Base-by-base conservation (phyloP, 2,329 filamentous ascomycete species). In the Celoporthe dispersa region DNA sequence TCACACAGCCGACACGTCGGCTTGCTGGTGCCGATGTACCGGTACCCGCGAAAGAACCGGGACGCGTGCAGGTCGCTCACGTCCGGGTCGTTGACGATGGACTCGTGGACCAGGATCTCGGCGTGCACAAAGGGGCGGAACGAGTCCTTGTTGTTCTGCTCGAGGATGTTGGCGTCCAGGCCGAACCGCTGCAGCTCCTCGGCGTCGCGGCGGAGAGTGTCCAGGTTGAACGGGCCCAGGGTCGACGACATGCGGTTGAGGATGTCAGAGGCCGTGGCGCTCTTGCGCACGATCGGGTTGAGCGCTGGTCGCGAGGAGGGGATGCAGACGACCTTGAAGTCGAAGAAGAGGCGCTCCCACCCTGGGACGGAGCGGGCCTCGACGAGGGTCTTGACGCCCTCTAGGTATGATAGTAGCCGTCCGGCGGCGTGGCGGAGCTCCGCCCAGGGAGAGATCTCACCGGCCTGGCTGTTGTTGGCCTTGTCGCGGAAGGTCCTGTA, bases 11-110 rank as follows among this genome's bases (percentile, higher is more conserved):
- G 75, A 44, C 82, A 84, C 0, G 80, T 79, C 0, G 81, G 81
- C 71, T 84, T 84, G 73, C 80, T 82, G 37, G 74, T 75, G 0
- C 81, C 81, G n/a, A 84, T 80, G 67, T 82, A 83, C 19, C 72
- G 74, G 69, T 75, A 77, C 11, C 73, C 70, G 0, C 70, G 55
- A 68, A 80, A 83, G 74, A 81, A 83, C 0, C 48, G 48, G 0
- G 71, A 35, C 0, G 11, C 37, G 7, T 57, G 53, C 0, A 64
- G 64, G 2, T 60, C 66, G 2, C 51, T 65, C 6, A 70, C 69
- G 19, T 65, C 11, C 25, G 60, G 44, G 22, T 75, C 63, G 3
- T 41, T 59, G 14, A 65, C 25, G 16, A 77, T 48, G 48, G 77
- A 75, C 19, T 77, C 74, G 12, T 79, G 74, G 0, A 81, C 72